Base-by-base conservation (phyloP, 176 grass and related monocot genomes). In the Bothriochloa decipiens region DNA sequence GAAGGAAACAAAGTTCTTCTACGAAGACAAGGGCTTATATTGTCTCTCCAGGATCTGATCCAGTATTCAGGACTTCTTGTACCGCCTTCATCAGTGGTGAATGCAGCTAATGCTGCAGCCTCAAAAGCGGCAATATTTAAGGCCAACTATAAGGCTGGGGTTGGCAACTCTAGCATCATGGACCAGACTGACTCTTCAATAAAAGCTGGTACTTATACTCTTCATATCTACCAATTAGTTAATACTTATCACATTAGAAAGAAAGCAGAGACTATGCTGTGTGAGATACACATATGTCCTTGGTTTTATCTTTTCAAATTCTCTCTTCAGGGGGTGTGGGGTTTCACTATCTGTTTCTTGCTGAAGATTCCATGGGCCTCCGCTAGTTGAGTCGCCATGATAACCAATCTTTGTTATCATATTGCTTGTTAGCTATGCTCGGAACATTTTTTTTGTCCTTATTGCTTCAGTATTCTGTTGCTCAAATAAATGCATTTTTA, bases 11-110 rank as follows among this genome's bases (percentile, higher is more conserved):
- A 88, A 76, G 76, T 65, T 86, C 82, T 86, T 84, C 86, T 89
- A 55, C 92, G 74, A 88, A 90, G 74, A 82, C 88, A 91, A 88
- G 96, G 90, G 70, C 89, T 99, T 78, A 62, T 96, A 55, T 91
- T 90, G 75, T 94, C 89, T 80, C 96, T 99, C 71, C 91, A 99
- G 91, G 85, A 89, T 85, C 84, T 99, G 78, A 86, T 84, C 10
- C 96, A 94, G 80, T 96, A 92, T 88, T 89, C 93, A 70, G 85
- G 89, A 80, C 93, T 99, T 77, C 89, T 99, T 41, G 92, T 83
- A 42, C 88, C 96, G 74, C 96, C 96, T 89, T 87, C 88, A 69
- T 94, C 93, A 12, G 93, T 96, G 74, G 78, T 79, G 67, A 94
- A 79, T 92, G 83, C 84, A 43, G 93, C 96, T 74, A 94, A 99